These are phyloP conservation scores for Musa acuminata DNA, from an alignment of 176 grass and related monocot genomes.

Conservation along the genomic window DNA sequence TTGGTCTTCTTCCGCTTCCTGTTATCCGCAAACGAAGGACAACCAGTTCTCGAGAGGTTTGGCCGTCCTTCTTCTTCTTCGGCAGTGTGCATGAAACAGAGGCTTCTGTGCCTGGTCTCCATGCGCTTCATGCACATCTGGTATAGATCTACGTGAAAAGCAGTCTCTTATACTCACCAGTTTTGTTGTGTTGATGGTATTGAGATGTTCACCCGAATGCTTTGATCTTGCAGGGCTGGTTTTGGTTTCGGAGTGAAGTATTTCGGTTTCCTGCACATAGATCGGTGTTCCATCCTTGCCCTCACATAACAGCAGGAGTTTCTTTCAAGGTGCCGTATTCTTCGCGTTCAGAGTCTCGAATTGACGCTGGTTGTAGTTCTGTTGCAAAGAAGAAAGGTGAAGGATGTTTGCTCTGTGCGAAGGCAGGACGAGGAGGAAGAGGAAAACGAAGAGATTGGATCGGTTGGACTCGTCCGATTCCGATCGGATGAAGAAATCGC, in stretches of 20 bases:
- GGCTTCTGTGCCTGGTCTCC: background rate
- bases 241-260: constrained; percentile 10
- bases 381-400: background rate
- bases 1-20: background rate
- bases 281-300: background rate
- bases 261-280: background rate
- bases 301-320: background rate
- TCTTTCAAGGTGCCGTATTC: background rate
- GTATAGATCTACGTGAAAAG: background rate
- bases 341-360: background rate
- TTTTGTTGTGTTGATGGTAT: background rate
- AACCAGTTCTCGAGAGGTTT: background rate
- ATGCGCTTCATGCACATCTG: background rate
- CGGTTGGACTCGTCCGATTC: background rate
- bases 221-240: constrained; percentile 5
- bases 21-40: background rate
- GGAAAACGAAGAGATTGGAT: background rate
- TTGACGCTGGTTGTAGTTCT: background rate
- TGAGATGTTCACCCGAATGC: background rate
- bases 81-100: constrained; percentile 2
- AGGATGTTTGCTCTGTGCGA: background rate
- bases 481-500: background rate
- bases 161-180: too few species aligned
- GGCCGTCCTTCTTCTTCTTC: background rate
- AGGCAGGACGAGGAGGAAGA: background rate